Evolutionary conservation across 2,329 filamentous ascomycete species (phyloP).

Genomic region (Hypoxylon sp.): DNA sequence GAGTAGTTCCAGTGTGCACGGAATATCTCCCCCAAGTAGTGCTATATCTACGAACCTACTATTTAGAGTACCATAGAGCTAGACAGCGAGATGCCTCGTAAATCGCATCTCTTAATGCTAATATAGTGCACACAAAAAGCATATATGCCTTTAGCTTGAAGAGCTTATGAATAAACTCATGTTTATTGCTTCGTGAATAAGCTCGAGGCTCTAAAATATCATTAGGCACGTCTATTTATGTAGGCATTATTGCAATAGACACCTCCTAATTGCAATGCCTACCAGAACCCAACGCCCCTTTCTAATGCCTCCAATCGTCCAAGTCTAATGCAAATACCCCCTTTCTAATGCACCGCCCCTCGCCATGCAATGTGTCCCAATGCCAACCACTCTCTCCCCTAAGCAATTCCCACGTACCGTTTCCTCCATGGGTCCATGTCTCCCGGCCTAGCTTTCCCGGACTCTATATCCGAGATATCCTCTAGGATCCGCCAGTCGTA

Average conservation of each 20-base stretch:
- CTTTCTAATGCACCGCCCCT: slow-evolving; percentile 11
- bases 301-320: background rate
- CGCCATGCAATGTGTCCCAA: slow-evolving; percentile 16
- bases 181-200: background rate
- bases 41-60: slow-evolving; percentile 8
- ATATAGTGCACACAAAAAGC: slow-evolving; percentile 14
- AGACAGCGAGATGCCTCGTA: slow-evolving; percentile 20
- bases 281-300: background rate
- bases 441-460: slow-evolving; percentile 54
- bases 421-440: slow-evolving; percentile 61
- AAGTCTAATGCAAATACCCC: background rate
- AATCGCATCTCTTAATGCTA: slow-evolving; percentile 31
- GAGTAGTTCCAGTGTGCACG: background rate
- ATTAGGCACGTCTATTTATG: background rate
- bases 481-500: slow-evolving; percentile 65
- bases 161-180: background rate
- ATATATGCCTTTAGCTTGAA: background rate
- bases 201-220: background rate
- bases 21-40: background rate
- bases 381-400: slow-evolving; percentile 23
- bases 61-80: slow-evolving; percentile 30
- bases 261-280: slow-evolving; percentile 6
- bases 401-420: slow-evolving; percentile 62
- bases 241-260: slow-evolving; percentile 5
- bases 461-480: slow-evolving; percentile 60